phyloP scores from a whole-genome alignment of 495 filamentous ascomycete species.

The Tuber magnatum region DNA sequence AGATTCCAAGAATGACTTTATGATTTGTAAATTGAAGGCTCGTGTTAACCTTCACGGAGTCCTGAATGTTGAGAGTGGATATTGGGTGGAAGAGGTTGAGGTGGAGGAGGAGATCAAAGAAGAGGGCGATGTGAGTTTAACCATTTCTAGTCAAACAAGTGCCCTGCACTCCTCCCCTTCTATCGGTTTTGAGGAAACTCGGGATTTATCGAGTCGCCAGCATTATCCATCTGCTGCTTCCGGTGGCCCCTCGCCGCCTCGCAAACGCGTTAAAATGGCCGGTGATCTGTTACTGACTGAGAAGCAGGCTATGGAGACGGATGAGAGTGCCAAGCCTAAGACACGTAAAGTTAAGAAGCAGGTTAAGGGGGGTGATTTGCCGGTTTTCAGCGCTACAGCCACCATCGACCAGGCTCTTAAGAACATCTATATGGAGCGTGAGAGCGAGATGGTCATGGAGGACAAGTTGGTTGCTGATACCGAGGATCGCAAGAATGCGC shows the following conservation, averaged over 20 bases:
- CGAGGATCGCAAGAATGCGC: slow-evolving; percentile 99
- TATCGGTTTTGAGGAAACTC: not conserved
- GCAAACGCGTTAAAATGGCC: slow-evolving; percentile 14
- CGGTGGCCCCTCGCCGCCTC: slow-evolving; percentile 1
- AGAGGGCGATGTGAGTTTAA: slow-evolving; percentile 52
- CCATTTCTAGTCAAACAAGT: slow-evolving; percentile 6
- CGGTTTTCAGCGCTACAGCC: slow-evolving; percentile 73
- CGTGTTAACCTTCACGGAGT: slow-evolving; percentile 94
- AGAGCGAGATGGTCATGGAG: slow-evolving; percentile 87
- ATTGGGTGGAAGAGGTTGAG: slow-evolving; percentile 97
- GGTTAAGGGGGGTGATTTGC: slow-evolving; percentile 93
- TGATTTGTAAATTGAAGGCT: slow-evolving; percentile 99
- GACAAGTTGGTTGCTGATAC: slow-evolving; percentile 98
- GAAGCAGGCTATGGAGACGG: slow-evolving; percentile 83
- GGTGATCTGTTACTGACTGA: slow-evolving; percentile 14
- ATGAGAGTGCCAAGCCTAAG: slow-evolving; percentile 67
- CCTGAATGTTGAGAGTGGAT: slow-evolving; percentile 92
- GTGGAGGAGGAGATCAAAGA: slow-evolving; percentile 85
- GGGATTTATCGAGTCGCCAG: slow-evolving; percentile 5
- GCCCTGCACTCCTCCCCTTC: not conserved
- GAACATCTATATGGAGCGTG: slow-evolving; percentile 64
- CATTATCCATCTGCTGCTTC: slow-evolving; percentile 13
- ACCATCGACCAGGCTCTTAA: slow-evolving; percentile 64
- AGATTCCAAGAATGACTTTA: slow-evolving; percentile 82
- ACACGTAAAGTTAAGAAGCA: slow-evolving; percentile 99